Evolutionary conservation across 2,329 filamentous ascomycete genomes (phyloP).

Genomic region (Kalmusia sp.): DNA sequence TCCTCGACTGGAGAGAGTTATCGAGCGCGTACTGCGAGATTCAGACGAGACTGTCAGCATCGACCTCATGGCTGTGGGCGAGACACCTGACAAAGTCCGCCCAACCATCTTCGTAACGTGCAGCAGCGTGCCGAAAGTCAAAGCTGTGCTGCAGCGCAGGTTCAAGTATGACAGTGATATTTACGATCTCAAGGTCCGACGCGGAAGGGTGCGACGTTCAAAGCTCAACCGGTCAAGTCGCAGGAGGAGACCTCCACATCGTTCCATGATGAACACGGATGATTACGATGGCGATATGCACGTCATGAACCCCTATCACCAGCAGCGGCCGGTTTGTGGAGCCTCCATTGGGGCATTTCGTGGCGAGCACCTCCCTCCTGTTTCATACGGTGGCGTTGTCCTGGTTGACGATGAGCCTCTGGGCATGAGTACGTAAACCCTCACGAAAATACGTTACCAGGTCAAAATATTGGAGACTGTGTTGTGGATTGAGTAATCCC

Average conservation of each 20-base stretch:
- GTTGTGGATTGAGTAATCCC: no score
- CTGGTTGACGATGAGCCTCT: constrained; percentile 84
- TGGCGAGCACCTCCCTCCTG: constrained; percentile 84
- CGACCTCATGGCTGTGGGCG: constrained; percentile 76
- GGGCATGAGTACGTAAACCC: constrained; percentile 73
- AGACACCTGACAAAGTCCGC: constrained; percentile 68
- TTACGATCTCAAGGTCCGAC: constrained; percentile 74
- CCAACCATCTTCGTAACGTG: constrained; percentile 81
- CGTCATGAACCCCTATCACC: constrained; percentile 75
- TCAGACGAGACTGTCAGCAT: constrained; percentile 80
- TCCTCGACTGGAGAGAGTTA: constrained; percentile 74
- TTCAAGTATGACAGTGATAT: constrained; percentile 71
- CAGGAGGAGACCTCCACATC: constrained; percentile 42
- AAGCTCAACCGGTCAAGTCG: constrained; percentile 52
- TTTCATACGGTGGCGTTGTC: constrained; percentile 88
- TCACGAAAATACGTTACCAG: no score
- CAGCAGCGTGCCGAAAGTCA: constrained; percentile 75
- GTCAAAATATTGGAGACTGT: no score
- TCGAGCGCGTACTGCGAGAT: constrained; percentile 74
- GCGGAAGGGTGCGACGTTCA: constrained; percentile 71
- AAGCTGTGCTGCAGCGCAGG: constrained; percentile 73
- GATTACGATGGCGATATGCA: constrained; percentile 45
- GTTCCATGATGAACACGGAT: constrained; percentile 49
- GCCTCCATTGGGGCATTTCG: constrained; percentile 94
- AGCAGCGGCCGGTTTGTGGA: constrained; percentile 79